Percentiles rank a stretch among this genome's conserved stretches.
phyloP scores from a whole-genome alignment of 1,284 basidiomycete species.

The Cryptococcus floricola region DNA sequence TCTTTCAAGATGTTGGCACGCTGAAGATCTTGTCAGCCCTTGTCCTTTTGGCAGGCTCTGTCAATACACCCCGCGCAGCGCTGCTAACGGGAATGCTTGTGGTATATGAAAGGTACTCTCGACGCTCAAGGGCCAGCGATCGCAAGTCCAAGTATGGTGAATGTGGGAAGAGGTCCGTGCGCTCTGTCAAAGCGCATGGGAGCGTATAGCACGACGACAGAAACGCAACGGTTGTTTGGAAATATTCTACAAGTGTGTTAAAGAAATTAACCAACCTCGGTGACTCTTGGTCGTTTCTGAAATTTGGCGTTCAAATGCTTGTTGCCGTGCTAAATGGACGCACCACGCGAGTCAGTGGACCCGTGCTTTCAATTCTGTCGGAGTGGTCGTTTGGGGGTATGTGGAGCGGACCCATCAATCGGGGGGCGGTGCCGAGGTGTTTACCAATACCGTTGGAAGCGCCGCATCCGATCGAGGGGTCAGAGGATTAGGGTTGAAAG shows the following conservation, averaged over 20 bases:
- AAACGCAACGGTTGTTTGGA: conserved; percentile 1
- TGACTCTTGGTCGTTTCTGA: conserved; percentile 88
- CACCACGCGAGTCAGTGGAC: conserved; percentile 3
- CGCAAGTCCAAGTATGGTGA: conserved; percentile 13
- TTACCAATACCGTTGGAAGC: not conserved
- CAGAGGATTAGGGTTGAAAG: conserved; percentile 4
- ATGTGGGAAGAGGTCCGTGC: not conserved
- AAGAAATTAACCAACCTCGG: conserved; percentile 66
- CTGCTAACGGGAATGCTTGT: not conserved
- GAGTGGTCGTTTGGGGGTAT: not conserved
- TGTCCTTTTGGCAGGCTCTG: not conserved
- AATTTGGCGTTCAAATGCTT: conserved; percentile 88
- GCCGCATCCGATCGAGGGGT: not conserved
- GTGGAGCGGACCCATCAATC: not conserved
- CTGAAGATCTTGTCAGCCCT: conserved; percentile 52
- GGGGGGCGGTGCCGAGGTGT: not conserved
- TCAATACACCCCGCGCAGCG: not conserved
- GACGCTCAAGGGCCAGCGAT: conserved; percentile 29
- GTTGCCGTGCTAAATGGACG: conserved; percentile 66
- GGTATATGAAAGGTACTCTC: conserved; percentile 10
- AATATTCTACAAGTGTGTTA: not conserved
- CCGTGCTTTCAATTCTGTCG: not conserved
- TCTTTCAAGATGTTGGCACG: conserved; percentile 98
- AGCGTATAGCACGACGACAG: not conserved
- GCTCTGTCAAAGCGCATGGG: not conserved